These are phyloP conservation scores for Penicillium brevicompactum DNA, from an alignment of 2,329 filamentous ascomycete genomes.

Conservation along the genomic window DNA sequence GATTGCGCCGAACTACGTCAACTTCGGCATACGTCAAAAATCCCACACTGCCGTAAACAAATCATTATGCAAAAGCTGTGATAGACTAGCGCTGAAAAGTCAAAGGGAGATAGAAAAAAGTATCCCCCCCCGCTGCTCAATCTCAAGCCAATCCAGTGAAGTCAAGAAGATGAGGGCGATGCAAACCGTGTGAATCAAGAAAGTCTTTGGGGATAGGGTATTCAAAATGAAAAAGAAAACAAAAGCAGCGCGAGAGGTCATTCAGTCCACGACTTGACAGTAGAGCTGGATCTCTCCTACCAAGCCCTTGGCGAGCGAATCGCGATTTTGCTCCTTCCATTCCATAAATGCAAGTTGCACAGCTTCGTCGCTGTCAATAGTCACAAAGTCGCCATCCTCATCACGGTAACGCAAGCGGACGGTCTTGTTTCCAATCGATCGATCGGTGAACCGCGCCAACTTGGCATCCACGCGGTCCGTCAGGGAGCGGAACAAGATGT, in stretches of 20 bases:
- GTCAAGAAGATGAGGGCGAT: conserved; percentile 10
- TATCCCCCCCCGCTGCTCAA: conserved; percentile 22
- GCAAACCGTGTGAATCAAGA: conserved; percentile 13
- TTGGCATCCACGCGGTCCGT: conserved; percentile 97
- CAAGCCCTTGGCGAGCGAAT: conserved; percentile 63
- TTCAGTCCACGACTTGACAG: conserved; percentile 61
- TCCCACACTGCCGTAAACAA: conserved; percentile 8
- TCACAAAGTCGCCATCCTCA: conserved; percentile 89
- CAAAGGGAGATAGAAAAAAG: conserved; percentile 12
- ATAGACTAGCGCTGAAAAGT: conserved; percentile 1
- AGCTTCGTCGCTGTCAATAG: conserved; percentile 92
- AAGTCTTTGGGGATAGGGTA: conserved; percentile 11
- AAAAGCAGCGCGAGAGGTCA: conserved; percentile 6
- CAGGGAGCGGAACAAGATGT: conserved; percentile 90
- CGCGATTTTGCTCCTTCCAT: conserved; percentile 76
- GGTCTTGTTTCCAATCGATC: conserved; percentile 78
- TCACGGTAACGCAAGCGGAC: conserved; percentile 89
- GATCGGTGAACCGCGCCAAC: conserved; percentile 79
- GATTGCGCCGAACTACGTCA: no score
- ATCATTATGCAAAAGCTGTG: conserved; percentile 20
- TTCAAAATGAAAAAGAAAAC: conserved; percentile 8
- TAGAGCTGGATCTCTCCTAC: conserved; percentile 90
- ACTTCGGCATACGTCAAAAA: no score
- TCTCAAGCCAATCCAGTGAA: conserved; percentile 34
- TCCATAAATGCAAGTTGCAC: conserved; percentile 95